Evolutionary conservation across 352 stramenopile species (phyloP).

Genomic region (Lagenidium giganteum): DNA sequence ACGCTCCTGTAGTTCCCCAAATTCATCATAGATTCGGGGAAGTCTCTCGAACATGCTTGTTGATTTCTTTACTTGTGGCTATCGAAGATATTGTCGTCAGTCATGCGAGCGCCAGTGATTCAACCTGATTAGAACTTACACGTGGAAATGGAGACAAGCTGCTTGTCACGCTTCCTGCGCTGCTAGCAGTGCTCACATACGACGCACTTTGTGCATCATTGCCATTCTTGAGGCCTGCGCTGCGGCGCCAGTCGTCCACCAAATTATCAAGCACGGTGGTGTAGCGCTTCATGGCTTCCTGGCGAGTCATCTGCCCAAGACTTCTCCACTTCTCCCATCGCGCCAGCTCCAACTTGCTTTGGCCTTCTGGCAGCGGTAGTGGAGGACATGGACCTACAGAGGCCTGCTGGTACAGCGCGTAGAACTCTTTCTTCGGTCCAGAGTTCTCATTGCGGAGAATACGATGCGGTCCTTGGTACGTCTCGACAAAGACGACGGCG

Average conservation of each 20-base stretch:
- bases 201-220: slow-evolving; percentile 16
- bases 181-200: slow-evolving; percentile 16
- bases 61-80: slow-evolving; percentile 19
- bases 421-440: slow-evolving; percentile 72
- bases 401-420: slow-evolving; percentile 74
- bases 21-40: slow-evolving; percentile 58
- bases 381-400: slow-evolving; percentile 50
- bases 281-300: slow-evolving; percentile 79
- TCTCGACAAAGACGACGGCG: slow-evolving; percentile 76
- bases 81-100: neutral
- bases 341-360: slow-evolving; percentile 41
- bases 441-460: slow-evolving; percentile 73
- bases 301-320: slow-evolving; percentile 56
- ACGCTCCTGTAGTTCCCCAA: slow-evolving; percentile 59
- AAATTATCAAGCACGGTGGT: slow-evolving; percentile 71
- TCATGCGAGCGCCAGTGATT: slow-evolving; percentile 3
- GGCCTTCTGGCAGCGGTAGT: slow-evolving; percentile 20
- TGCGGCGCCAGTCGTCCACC: slow-evolving; percentile 77
- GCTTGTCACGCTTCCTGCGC: slow-evolving; percentile 1
- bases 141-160: slow-evolving; percentile 6
- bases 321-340: slow-evolving; percentile 70
- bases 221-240: slow-evolving; percentile 18
- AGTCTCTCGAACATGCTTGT: slow-evolving; percentile 67
- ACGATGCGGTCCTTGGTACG: slow-evolving; percentile 73
- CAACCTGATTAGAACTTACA: no score